Evolutionary conservation across 768 basidiomycete genomes (phyloP), one percentile per base, ranked within the genome.

Genomic region (Lepiota venenata): DNA sequence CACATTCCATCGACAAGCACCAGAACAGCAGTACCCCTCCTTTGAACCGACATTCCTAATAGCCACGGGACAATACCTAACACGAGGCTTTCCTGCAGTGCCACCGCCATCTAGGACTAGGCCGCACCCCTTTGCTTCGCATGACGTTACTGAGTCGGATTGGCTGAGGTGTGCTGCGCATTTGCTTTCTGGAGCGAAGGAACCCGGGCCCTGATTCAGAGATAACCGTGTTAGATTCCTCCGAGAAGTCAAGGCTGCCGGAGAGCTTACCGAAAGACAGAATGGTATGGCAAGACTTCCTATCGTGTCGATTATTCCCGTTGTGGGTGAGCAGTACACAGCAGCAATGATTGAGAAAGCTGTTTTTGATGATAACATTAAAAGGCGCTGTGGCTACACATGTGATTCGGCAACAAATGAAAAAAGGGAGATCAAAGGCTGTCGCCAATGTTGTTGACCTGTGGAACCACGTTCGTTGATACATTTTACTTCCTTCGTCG

Each of bases 101-200:
- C 69, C 74, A 0, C 82, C 82, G 1, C 74, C 75, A 1, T 69
- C 74, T 3, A 52, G 56, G 25, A 25, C 61, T 8, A 56, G 57
- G 15, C 72, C 72, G 9, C 82, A 84, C 60, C 81, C 81, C 21
- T 84, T 84, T 60, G 59, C 63, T 20, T 66, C 73, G 44, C 77
- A 79, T 62, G 80, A 83, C 58, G 64, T 84, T 3, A 58, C 50
- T 0, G 74, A 82, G 63, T 67, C 63, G 15, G 82, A 83, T 61
- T 83, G 82, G 82, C 60, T 65, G 38, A 67, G 70, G 73, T 78
- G 48, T 43, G 62, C 36, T 25, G 25, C 20, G 39, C n/a, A 21
- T 35, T 16, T 16, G 39, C 18, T 42, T 15, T 27, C 32, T n/a
- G 21, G 22, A 21, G 32, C 6, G 16, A 14, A 25, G 27, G 22